Conservation (phyloP, 176 grass and related monocot genomes). For the Ensete ventricosum region DNA sequence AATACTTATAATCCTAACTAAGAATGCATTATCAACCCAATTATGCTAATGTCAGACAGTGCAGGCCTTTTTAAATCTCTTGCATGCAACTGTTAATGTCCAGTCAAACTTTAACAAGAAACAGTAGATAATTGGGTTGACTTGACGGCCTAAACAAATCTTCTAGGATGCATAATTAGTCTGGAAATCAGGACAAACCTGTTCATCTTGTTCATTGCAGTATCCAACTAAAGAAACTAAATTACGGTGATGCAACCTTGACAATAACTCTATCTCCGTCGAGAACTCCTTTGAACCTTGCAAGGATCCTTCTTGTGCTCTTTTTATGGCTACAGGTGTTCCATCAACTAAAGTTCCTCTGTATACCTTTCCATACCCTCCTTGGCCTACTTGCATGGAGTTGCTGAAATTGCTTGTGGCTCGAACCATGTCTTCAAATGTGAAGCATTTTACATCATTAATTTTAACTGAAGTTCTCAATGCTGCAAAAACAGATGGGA, state of each 20-base stretch:
- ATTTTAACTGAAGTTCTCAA: conserved; percentile 67
- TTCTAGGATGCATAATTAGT: background rate
- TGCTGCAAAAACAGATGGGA: conserved; percentile 34
- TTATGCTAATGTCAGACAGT: no score
- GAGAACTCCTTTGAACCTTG: conserved; percentile 93
- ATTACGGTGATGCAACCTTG: conserved; percentile 92
- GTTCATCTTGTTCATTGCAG: conserved; percentile 84
- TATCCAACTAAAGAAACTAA: conserved; percentile 85
- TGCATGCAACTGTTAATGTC: no score
- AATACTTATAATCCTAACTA: no score
- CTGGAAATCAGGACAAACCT: conserved; percentile 37
- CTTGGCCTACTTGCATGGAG: conserved; percentile 72
- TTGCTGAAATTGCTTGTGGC: conserved; percentile 58
- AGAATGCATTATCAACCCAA: no score
- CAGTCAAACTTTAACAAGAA: no score
- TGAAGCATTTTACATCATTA: conserved; percentile 68
- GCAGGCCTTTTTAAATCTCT: no score
- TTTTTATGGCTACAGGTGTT: conserved; percentile 74
- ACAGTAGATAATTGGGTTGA: background rate
- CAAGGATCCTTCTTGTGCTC: conserved; percentile 77
- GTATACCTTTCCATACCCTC: conserved; percentile 94
- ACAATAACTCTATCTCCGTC: conserved; percentile 84
- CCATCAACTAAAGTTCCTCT: conserved; percentile 67
- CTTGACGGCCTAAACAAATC: background rate
- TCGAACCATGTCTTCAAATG: conserved; percentile 66